Conservation (phyloP, 2,329 filamentous ascomycete genomes). For the Cladosporium cucumerinum region DNA sequence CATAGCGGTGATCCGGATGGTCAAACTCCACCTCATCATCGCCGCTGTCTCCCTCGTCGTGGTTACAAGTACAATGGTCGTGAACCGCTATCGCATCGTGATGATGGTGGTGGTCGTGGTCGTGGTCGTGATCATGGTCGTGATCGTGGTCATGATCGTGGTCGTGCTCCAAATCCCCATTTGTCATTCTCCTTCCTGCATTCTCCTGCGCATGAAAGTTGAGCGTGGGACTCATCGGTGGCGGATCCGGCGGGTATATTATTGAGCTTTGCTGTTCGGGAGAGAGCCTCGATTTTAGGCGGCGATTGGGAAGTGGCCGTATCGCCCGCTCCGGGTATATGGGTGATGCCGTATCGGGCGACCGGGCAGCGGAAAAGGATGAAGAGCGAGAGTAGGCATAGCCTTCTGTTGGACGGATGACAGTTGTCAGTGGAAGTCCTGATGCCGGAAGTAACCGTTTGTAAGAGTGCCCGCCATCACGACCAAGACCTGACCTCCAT, state of each 20-base stretch:
- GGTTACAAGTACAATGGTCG: conserved; percentile 44
- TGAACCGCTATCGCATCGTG: conserved; percentile 41
- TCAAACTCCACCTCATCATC: conserved; percentile 54
- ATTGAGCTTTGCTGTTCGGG: conserved; percentile 80
- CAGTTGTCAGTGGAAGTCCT: conserved; percentile 16
- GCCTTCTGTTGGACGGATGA: conserved; percentile 14
- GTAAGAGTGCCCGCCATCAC: neutral
- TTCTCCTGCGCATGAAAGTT: conserved; percentile 25
- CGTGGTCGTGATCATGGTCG: conserved; percentile 20
- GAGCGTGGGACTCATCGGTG: conserved; percentile 55
- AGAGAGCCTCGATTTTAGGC: conserved; percentile 81
- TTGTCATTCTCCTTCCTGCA: conserved; percentile 24
- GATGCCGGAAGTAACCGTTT: neutral
- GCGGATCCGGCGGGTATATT: conserved; percentile 73
- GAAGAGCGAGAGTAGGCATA: conserved; percentile 27
- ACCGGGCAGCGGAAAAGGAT: conserved; percentile 28
- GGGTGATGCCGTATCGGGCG: conserved; percentile 68
- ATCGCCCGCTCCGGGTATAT: conserved; percentile 89
- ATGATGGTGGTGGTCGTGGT: conserved; percentile 50
- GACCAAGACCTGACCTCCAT: neutral
- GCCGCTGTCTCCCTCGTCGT: conserved; percentile 56
- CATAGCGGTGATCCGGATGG: conserved; percentile 38
- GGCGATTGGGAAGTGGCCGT: conserved; percentile 83
- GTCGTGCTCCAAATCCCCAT: conserved; percentile 23
- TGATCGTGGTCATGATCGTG: conserved; percentile 37